phyloP scores from a whole-genome alignment of 2,329 filamentous ascomycete genomes.

The Phyllachora maydis region DNA sequence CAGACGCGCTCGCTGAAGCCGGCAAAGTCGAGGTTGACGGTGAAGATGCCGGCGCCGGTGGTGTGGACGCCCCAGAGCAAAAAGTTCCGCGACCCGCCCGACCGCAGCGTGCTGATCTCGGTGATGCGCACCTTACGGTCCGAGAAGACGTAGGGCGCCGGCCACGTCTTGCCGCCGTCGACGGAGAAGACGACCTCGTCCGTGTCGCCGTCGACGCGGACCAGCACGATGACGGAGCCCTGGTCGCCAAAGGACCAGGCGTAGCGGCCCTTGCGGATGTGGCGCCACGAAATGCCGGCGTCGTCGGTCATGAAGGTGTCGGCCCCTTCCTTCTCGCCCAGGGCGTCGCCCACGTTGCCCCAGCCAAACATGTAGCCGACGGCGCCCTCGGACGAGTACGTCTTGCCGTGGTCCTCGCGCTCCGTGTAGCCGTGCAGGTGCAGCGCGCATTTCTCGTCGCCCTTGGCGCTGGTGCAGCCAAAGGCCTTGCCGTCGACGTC shows the following conservation, averaged over 20 bases:
- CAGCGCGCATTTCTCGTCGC: slow-evolving; percentile 53
- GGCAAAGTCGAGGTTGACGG: slow-evolving; percentile 77
- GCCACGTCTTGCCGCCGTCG: slow-evolving; percentile 71
- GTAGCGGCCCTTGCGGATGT: slow-evolving; percentile 71
- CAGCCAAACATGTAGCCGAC: slow-evolving; percentile 80
- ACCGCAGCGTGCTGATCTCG: slow-evolving; percentile 74
- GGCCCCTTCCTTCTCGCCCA: slow-evolving; percentile 47
- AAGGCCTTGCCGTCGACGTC: slow-evolving; percentile 54
- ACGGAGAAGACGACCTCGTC: slow-evolving; percentile 27
- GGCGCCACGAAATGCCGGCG: slow-evolving; percentile 75
- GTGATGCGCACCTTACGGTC: slow-evolving; percentile 50
- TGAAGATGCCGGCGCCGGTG: slow-evolving; percentile 36
- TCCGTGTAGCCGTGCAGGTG: slow-evolving; percentile 96
- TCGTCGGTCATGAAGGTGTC: slow-evolving; percentile 85
- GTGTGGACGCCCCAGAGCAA: slow-evolving; percentile 78
- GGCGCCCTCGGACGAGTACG: slow-evolving; percentile 72
- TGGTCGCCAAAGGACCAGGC: slow-evolving; percentile 94
- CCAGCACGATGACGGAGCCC: slow-evolving; percentile 79
- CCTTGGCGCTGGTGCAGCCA: slow-evolving; percentile 38
- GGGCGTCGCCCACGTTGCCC: slow-evolving; percentile 64
- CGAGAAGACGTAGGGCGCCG: slow-evolving; percentile 50
- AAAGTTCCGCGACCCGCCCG: slow-evolving; percentile 80
- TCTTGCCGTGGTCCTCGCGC: slow-evolving; percentile 59
- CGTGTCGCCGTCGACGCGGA: slow-evolving; percentile 33
- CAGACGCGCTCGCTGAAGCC: slow-evolving; percentile 58